Percentiles rank a stretch among this genome's conserved stretches.
These are phyloP conservation scores for Leptodermis oblonga DNA, from an alignment of 257 asterid genomes.

Conservation along the genomic window DNA sequence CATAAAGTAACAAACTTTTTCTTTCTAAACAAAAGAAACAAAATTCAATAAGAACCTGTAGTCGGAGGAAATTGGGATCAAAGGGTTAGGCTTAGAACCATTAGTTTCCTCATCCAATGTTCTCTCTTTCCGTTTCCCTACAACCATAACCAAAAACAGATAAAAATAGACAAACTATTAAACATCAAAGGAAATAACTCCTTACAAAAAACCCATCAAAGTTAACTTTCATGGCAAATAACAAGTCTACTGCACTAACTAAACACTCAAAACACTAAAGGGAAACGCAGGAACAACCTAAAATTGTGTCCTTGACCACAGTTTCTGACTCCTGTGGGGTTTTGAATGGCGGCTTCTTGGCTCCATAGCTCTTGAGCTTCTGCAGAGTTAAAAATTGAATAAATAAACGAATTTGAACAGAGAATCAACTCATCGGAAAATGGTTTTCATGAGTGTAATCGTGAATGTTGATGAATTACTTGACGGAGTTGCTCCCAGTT, in stretches of 20 bases:
- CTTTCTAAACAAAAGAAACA: background rate
- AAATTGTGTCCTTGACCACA: slow-evolving; percentile 25
- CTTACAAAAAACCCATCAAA: background rate
- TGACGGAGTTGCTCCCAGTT: slow-evolving; percentile 88
- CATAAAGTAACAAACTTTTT: background rate
- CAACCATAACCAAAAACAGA: slow-evolving; percentile 5
- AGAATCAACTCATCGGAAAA: slow-evolving; percentile 10
- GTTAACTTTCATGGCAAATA: background rate
- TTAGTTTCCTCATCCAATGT: slow-evolving; percentile 40
- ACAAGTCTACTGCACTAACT: background rate
- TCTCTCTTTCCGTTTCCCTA: slow-evolving; percentile 85
- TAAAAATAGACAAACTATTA: background rate
- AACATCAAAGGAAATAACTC: background rate
- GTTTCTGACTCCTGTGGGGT: slow-evolving; percentile 30
- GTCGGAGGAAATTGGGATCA: slow-evolving; percentile 73
- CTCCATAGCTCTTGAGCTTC: slow-evolving; percentile 60
- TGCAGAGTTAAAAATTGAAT: slow-evolving; percentile 27
- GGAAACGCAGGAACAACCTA: slow-evolving; percentile 34
- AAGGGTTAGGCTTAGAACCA: slow-evolving; percentile 46
- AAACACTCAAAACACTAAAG: background rate
- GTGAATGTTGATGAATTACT: slow-evolving; percentile 25
- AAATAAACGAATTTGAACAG: background rate
- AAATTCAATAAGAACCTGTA: slow-evolving; percentile 42
- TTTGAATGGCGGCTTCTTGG: slow-evolving; percentile 37
- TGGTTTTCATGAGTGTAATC: background rate